A percentile compares a stretch with the other conserved stretches of the same genome.
phyloP scores from a whole-genome alignment of 306 rosid genomes.

The Begonia masoniana region DNA sequence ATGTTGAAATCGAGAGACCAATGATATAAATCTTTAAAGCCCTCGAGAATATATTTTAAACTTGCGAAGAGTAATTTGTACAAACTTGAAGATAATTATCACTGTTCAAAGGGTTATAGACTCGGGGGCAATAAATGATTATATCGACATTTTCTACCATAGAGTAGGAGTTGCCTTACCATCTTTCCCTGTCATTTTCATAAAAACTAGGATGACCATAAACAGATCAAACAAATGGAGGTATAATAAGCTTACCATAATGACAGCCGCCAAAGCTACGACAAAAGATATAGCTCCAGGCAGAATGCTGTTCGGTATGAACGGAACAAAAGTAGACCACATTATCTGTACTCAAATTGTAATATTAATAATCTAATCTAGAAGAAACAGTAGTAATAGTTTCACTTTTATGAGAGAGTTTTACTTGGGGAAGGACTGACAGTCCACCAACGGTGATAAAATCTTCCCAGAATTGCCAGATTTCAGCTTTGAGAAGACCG shows the following conservation, averaged over 20 bases:
- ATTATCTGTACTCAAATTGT: conserved; percentile 42
- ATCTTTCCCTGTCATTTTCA: too few relatives aligned
- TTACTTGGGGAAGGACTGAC: conserved; percentile 76
- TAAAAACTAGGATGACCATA: background rate
- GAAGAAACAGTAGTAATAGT: background rate
- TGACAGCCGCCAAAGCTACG: conserved; percentile 39
- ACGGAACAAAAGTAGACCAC: conserved; percentile 99
- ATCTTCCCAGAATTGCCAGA: conserved; percentile 78
- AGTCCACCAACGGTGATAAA: conserved; percentile 82
- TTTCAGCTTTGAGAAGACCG: conserved; percentile 38
- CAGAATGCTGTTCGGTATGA: conserved; percentile 63
- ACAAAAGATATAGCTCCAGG: conserved; percentile 62
- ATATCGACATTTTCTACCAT: too few relatives aligned
- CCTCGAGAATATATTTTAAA: background rate
- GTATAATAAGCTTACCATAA: conserved; percentile 26
- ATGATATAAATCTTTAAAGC: too few relatives aligned
- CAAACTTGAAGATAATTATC: too few relatives aligned
- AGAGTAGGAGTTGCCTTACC: too few relatives aligned
- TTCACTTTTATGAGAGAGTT: conserved; percentile 3
- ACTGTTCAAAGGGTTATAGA: too few relatives aligned
- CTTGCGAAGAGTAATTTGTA: too few relatives aligned
- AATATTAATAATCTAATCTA: background rate
- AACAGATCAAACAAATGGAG: background rate
- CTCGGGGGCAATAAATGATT: too few relatives aligned
- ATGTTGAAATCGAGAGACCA: background rate